A percentile compares a stretch with the other conserved stretches of the same genome.
Conservation (phyloP, 345 rosid genomes). For the Salix arbutifolia region DNA sequence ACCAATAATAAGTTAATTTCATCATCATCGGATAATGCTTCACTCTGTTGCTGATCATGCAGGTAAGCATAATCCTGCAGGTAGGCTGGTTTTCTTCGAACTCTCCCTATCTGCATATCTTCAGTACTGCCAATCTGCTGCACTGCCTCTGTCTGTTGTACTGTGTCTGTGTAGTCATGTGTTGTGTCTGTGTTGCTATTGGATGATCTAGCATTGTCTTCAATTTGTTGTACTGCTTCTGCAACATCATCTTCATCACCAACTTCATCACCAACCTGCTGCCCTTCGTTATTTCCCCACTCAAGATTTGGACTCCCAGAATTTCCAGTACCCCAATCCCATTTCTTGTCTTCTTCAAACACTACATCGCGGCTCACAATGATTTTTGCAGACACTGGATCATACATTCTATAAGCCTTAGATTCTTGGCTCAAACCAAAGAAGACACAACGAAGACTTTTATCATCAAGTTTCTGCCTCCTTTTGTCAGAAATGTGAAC, state of each 20-base stretch:
- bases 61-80: background rate
- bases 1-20: no score
- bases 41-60: background rate
- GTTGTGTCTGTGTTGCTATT: no score
- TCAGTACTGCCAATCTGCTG: no score
- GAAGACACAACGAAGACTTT: background rate
- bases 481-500: background rate
- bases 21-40: fast-evolving
- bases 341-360: background rate
- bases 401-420: background rate
- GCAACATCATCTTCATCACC: no score
- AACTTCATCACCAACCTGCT: no score
- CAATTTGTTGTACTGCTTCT: no score
- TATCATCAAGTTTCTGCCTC: background rate
- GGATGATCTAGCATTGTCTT: no score
- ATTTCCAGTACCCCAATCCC: background rate
- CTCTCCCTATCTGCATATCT: no score
- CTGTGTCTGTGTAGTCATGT: no score
- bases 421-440: background rate
- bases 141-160: no score
- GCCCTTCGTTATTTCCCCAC: no score
- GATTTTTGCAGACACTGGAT: background rate
- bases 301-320: no score
- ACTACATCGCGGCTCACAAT: background rate
- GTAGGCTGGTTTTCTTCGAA: background rate